Percentiles rank a stretch among this genome's conserved stretches.
phyloP scores from a whole-genome alignment of 208 protist species.

The Leptomonas pyrrhocoris region DNA sequence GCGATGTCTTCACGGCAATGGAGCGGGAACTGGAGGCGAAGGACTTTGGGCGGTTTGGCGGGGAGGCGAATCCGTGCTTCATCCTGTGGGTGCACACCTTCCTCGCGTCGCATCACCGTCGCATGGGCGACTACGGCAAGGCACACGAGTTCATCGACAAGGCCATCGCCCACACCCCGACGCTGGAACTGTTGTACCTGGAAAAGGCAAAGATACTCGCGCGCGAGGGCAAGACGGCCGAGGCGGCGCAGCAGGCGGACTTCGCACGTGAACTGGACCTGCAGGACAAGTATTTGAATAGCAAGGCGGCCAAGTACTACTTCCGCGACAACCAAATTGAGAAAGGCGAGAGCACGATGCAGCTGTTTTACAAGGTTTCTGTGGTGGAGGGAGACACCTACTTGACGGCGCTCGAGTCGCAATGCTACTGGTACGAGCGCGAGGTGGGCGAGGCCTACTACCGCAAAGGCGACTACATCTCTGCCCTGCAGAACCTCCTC shows the following conservation, averaged over 20 bases:
- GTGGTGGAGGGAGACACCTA: conserved; percentile 64
- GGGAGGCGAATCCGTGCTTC: conserved; percentile 67
- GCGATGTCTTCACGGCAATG: conserved; percentile 71
- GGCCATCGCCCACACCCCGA: conserved; percentile 96
- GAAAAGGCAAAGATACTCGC: conserved; percentile 90
- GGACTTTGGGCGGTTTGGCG: conserved; percentile 74
- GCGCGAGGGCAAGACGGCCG: conserved; percentile 72
- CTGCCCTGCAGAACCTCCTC: conserved; percentile 91
- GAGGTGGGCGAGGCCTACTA: conserved; percentile 90
- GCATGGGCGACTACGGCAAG: conserved; percentile 48
- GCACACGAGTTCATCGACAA: conserved; percentile 88
- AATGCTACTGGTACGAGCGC: conserved; percentile 97
- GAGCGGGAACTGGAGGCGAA: conserved; percentile 57
- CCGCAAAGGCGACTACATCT: conserved; percentile 80
- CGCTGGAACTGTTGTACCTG: conserved; percentile 93
- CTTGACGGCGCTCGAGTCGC: conserved; percentile 91
- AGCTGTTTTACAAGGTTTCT: conserved; percentile 88
- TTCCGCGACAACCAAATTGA: conserved; percentile 85
- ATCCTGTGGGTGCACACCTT: conserved; percentile 91
- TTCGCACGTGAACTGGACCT: conserved; percentile 92
- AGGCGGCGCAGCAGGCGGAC: conserved; percentile 85
- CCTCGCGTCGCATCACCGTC: conserved; percentile 91
- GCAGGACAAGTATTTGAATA: conserved; percentile 97
- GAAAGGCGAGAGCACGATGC: conserved; percentile 86
- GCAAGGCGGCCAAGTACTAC: conserved; percentile 93